Evolutionary conservation across 1,284 basidiomycete genomes (phyloP), one percentile per base, ranked within the genome.

Genomic region (Malassezia furfur): DNA sequence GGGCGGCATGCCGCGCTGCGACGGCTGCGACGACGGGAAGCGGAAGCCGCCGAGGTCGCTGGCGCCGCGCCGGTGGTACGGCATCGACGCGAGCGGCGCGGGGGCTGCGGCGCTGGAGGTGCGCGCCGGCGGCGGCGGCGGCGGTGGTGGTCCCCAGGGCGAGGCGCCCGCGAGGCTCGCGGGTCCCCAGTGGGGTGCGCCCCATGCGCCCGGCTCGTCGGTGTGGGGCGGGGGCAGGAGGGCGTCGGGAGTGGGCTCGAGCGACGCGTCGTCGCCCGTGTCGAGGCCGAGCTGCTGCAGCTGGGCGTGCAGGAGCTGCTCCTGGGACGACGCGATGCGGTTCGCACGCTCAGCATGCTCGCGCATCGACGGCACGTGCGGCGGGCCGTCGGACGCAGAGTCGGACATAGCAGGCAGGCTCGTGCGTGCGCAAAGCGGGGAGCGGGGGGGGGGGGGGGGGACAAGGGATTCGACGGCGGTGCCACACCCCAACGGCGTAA

Each of bases 231-330:
- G 37, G 17, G 45, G 28, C 4, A 32, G 31, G 1, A 36, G 25
- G 3, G 45, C 17, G 14, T 47, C 32, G 19, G 11, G 30, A 30
- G n/a, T 6, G 8, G 45, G 17, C 11, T 47, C 45, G 11, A 47
- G 31, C 45, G 17, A 19, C 11, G 45, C 36, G 40, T 43, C 38
- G 67, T 53, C 48, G 63, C 66, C 45, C 10, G 50, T 12, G 8
- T 48, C 41, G 8, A 62, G 44, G 57, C 70, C 67, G 51, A 69
- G 67, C 52, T 69, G 66, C 54, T 68, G 64, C 28, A 69, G 51
- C 47, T 66, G 67, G 5, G 59, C 59, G 36, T 65, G 65, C 12
- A 69, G 53, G 12, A 66, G 63, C 34, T 68, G 67, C 44, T 65
- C 63, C 50, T 70, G 67, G 12, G 66, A 47, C 15, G 45, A 47